A percentile compares a stretch with the other conserved stretches of the same genome.
phyloP scores from a whole-genome alignment of 495 filamentous ascomycete genomes.

The Poronia punctata region DNA sequence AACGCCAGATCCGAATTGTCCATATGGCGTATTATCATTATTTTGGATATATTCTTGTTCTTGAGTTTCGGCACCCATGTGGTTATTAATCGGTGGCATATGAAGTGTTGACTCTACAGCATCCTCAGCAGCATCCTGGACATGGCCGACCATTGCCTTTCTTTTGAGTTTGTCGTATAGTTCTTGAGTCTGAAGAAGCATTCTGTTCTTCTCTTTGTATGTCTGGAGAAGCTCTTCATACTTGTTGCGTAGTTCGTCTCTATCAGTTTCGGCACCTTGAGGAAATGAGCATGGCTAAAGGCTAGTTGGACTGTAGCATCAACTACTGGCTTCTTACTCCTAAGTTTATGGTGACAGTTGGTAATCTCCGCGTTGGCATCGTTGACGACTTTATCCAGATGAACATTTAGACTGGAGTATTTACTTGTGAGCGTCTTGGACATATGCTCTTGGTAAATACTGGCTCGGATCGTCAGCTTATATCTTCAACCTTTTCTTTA shows the following conservation, averaged over 20 bases:
- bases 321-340: slow-evolving; percentile 17
- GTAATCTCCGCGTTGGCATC: slow-evolving; percentile 77
- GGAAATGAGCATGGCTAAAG: slow-evolving; percentile 7
- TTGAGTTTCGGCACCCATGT: slow-evolving; percentile 7
- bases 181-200: slow-evolving; percentile 71
- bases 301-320: slow-evolving; percentile 2
- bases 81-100: slow-evolving; percentile 2
- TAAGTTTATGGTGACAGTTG: slow-evolving; percentile 52
- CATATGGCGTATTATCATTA: slow-evolving; percentile 10
- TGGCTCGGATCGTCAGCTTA: slow-evolving; percentile 25
- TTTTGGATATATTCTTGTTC: slow-evolving; percentile 9
- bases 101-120: slow-evolving; percentile 54
- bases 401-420: slow-evolving; percentile 56
- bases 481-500: neutral
- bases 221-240: slow-evolving; percentile 67
- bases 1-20: slow-evolving; percentile 3
- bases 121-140: slow-evolving; percentile 63
- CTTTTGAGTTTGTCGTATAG: slow-evolving; percentile 80
- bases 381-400: slow-evolving; percentile 74
- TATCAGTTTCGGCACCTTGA: slow-evolving; percentile 57
- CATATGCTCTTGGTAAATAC: slow-evolving; percentile 75
- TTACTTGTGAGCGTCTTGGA: slow-evolving; percentile 70
- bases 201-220: slow-evolving; percentile 66
- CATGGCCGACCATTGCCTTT: slow-evolving; percentile 59
- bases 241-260: slow-evolving; percentile 63